Conservation (phyloP, 2,329 filamentous ascomycete genomes). For the Fusarium burgessii region DNA sequence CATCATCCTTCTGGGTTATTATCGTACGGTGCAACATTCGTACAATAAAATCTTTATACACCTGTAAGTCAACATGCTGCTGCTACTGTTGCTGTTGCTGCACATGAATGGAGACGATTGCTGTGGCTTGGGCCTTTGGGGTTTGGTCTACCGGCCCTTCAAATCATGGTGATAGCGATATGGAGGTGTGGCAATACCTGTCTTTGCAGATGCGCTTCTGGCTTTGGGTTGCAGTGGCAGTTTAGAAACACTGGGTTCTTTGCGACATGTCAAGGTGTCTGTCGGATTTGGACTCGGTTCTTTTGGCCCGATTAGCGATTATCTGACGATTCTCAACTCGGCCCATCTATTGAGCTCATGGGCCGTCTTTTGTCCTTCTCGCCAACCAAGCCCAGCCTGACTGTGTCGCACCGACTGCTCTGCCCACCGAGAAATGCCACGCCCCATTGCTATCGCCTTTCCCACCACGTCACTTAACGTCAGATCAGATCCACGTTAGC, state of each 20-base stretch:
- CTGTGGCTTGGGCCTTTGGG: conserved; percentile 31
- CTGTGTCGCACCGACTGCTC: conserved; percentile 40
- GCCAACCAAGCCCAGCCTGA: conserved; percentile 24
- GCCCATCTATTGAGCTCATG: conserved; percentile 38
- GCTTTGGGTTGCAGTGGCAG: conserved; percentile 10
- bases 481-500: conserved; percentile 43
- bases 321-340: conserved; percentile 37
- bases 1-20: conserved; percentile 42
- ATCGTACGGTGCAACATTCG: conserved; percentile 48
- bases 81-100: conserved; percentile 30
- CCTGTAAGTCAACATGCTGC: conserved; percentile 43
- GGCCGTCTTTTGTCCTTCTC: conserved; percentile 31
- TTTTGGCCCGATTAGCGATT: conserved; percentile 41
- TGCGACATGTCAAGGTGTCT: conserved; percentile 11
- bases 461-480: conserved; percentile 49
- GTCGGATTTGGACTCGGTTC: conserved; percentile 24
- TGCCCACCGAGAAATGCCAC: conserved; percentile 43
- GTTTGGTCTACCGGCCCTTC: conserved; percentile 16
- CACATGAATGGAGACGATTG: conserved; percentile 36
- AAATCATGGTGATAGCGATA: conserved; percentile 19
- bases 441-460: conserved; percentile 42
- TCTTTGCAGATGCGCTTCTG: conserved; percentile 30
- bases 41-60: conserved; percentile 41
- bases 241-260: conserved; percentile 7
- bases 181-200: conserved; percentile 31